phyloP scores from a whole-genome alignment of 257 asterid species.

The Avicennia marina region DNA sequence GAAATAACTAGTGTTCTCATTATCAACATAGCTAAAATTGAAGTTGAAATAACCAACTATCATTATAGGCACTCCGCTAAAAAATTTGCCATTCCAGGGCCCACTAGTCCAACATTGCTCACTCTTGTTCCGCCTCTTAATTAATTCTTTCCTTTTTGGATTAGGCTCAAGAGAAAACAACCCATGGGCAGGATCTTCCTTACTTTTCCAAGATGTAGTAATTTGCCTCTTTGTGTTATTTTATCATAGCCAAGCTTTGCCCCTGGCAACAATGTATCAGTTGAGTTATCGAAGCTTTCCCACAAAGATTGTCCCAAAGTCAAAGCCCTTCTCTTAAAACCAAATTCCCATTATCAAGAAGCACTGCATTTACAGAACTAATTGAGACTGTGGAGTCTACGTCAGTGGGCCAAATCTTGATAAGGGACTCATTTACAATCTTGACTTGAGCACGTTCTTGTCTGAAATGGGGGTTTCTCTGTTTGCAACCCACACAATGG shows the following conservation, averaged over 20 bases:
- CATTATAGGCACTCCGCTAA: constrained; percentile 51
- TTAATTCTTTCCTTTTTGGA: constrained; percentile 30
- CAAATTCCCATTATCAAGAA: constrained; percentile 60
- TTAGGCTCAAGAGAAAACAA: constrained; percentile 60
- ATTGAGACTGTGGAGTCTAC: constrained; percentile 28
- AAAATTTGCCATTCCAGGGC: constrained; percentile 52
- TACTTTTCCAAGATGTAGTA: constrained; percentile 69
- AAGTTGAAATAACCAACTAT: constrained; percentile 34
- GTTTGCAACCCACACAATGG: constrained; percentile 65
- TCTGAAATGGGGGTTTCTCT: constrained; percentile 55
- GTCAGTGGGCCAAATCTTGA: constrained; percentile 64
- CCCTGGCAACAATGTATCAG: constrained; percentile 72
- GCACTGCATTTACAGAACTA: constrained; percentile 37
- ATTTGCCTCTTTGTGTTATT: constrained; percentile 30
- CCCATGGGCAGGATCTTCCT: constrained; percentile 74
- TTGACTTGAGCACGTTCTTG: too few relatives aligned
- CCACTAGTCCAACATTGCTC: constrained; percentile 62
- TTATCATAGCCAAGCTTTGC: constrained; percentile 52
- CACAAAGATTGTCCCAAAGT: constrained; percentile 23
- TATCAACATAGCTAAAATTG: constrained; percentile 32
- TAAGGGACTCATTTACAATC: too few relatives aligned
- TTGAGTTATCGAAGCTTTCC: constrained; percentile 63
- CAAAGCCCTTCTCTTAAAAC: constrained; percentile 37
- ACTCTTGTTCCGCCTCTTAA: constrained; percentile 46
- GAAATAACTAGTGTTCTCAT: constrained; percentile 40